phyloP scores from a whole-genome alignment of 2,329 filamentous ascomycete genomes.

The Apiospora hydei region DNA sequence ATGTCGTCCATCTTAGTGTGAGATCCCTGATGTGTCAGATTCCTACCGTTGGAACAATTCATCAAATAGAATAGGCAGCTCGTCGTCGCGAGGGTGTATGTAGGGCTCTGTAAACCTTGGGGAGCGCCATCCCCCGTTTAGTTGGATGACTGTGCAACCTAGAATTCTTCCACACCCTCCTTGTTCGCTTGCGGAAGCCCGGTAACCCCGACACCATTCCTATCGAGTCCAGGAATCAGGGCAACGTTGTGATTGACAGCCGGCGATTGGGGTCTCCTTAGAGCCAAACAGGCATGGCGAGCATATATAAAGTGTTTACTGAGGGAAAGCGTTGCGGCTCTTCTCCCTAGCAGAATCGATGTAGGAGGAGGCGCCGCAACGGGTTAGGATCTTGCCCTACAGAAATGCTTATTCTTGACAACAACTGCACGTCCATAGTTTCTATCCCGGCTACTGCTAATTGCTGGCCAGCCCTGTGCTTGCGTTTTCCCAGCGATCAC shows the following conservation, averaged over 20 bases:
- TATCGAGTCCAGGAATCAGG: not conserved
- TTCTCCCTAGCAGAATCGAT: not conserved
- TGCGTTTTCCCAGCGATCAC: not conserved
- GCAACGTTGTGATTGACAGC: not conserved
- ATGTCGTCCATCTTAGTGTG: not conserved
- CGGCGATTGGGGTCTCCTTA: not conserved
- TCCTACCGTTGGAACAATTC: not conserved
- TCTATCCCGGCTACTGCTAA: not conserved
- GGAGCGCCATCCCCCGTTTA: not conserved
- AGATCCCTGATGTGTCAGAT: not conserved
- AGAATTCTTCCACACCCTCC: not conserved
- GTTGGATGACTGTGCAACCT: not conserved
- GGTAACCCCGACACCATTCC: not conserved
- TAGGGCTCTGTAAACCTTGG: not conserved
- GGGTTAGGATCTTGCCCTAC: constrained; percentile 4
- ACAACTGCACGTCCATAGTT: constrained; percentile 14
- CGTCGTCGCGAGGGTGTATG: not conserved
- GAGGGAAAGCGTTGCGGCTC: not conserved
- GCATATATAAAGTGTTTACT: not conserved
- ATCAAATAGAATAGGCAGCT: not conserved
- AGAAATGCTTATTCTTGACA: constrained; percentile 1
- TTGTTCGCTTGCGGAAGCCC: constrained; percentile 14
- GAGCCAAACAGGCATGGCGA: constrained; percentile 15
- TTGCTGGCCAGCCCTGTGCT: constrained; percentile 1
- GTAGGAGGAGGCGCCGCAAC: not conserved